Conservation (phyloP, 495 filamentous ascomycete genomes). For the Neurospora sp. region DNA sequence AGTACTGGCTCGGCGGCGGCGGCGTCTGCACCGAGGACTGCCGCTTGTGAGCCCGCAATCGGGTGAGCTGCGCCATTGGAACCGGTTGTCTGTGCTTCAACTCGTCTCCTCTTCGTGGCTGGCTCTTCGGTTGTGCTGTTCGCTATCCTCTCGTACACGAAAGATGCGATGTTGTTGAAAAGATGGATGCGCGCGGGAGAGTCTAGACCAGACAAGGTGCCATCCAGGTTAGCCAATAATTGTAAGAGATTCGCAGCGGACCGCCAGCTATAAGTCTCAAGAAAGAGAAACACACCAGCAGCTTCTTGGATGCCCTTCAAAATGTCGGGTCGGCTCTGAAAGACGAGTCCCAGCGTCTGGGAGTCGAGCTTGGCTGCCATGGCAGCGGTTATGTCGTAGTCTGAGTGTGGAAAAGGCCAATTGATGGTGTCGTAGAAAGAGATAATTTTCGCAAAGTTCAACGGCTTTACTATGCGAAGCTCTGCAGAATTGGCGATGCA, state of each 20-base stretch:
- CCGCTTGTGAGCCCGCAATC: conserved; percentile 1
- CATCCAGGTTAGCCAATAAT: conserved; percentile 1
- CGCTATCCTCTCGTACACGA: conserved; percentile 33
- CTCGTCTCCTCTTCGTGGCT: conserved; percentile 38
- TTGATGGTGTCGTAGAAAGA: neutral
- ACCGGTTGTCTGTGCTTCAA: conserved; percentile 28
- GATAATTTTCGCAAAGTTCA: neutral
- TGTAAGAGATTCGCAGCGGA: neutral
- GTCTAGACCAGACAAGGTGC: conserved; percentile 16
- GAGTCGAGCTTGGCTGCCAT: conserved; percentile 35
- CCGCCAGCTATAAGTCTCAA: neutral
- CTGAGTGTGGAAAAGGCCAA: neutral
- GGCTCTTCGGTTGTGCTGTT: conserved; percentile 20
- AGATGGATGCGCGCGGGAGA: conserved; percentile 34
- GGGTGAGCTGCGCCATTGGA: neutral
- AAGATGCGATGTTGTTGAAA: conserved; percentile 45
- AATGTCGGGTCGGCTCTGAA: conserved; percentile 36
- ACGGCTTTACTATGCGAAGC: neutral
- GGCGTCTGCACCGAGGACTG: conserved; percentile 12
- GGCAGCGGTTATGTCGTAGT: neutral
- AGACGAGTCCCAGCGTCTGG: conserved; percentile 32
- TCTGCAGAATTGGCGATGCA: neutral
- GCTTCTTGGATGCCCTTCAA: conserved; percentile 32
- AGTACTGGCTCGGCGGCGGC: conserved; percentile 39
- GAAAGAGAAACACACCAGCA: conserved; percentile 26